These are phyloP conservation scores for Astrothelium macrocarpum DNA, from an alignment of 495 filamentous ascomycete species.

Conservation along the genomic window DNA sequence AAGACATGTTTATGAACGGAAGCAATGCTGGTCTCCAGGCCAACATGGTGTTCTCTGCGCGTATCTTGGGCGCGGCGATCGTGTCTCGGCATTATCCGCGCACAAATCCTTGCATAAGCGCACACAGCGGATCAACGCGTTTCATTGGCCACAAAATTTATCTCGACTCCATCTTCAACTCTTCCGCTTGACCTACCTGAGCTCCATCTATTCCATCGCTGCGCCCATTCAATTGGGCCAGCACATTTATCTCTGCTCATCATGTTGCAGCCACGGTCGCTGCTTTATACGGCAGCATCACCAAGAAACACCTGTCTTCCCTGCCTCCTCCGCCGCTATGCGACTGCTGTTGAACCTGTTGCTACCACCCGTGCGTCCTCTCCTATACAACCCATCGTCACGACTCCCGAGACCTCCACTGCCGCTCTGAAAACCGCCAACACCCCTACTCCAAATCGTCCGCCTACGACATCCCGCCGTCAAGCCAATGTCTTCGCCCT, in stretches of 20 bases:
- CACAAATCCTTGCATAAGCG: neutral
- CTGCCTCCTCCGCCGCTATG: conserved; percentile 47
- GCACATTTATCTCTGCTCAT: conserved; percentile 11
- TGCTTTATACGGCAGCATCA: conserved; percentile 40
- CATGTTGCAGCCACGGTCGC: conserved; percentile 60
- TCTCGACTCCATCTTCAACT: neutral
- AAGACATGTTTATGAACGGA: neutral
- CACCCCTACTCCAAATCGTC: conserved; percentile 14
- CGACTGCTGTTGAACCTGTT: conserved; percentile 37
- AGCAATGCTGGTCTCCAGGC: neutral
- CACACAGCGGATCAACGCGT: neutral
- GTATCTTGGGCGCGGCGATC: conserved; percentile 1
- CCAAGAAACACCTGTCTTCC: conserved; percentile 28
- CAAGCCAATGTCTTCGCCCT: conserved; percentile 40
- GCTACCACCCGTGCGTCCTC: neutral
- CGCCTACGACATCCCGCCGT: conserved; percentile 22
- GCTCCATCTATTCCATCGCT: neutral
- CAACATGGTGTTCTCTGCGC: neutral
- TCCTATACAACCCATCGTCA: conserved; percentile 9
- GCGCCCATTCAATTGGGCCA: conserved; percentile 2
- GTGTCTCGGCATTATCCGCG: neutral
- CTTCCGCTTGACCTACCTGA: neutral
- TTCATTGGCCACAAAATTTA: neutral
- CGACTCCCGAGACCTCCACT: conserved; percentile 28
- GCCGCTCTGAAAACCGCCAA: conserved; percentile 8